These are phyloP conservation scores for Cardamine resedifolia DNA, from an alignment of 345 rosid genomes.

Conservation along the genomic window DNA sequence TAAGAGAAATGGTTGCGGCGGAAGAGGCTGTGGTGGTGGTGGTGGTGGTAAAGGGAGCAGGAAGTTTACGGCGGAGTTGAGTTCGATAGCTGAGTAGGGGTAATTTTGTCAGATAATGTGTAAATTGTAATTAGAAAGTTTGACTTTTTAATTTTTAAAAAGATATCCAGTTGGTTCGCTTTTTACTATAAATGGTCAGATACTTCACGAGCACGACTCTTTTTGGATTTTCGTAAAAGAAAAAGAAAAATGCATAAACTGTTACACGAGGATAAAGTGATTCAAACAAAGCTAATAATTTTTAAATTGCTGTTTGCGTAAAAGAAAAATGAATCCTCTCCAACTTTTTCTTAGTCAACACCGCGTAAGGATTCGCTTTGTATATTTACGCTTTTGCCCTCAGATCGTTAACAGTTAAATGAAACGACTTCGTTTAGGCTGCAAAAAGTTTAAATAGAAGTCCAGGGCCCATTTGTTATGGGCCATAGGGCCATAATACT, in stretches of 20 bases:
- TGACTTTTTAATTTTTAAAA: neutral
- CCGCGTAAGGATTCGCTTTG: neutral
- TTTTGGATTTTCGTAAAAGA: neutral
- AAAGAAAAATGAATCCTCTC: neutral
- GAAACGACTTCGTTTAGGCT: neutral
- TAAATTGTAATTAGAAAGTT: conserved; percentile 31
- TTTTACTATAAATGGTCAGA: neutral
- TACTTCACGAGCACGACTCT: conserved; percentile 6
- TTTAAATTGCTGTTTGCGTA: neutral
- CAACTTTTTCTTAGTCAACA: conserved; percentile 28
- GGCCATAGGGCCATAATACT: neutral
- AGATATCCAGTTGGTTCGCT: neutral
- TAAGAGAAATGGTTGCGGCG: conserved; percentile 29
- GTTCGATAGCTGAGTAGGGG: conserved; percentile 70
- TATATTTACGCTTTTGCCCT: neutral
- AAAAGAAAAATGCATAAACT: neutral
- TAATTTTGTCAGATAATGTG: conserved; percentile 14
- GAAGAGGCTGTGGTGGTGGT: conserved; percentile 34
- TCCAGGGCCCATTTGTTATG: neutral
- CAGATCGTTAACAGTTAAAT: neutral
- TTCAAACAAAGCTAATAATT: neutral
- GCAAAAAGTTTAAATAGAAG: neutral
- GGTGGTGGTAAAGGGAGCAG: conserved; percentile 40
- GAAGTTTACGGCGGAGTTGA: conserved; percentile 56
- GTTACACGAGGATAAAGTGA: conserved; percentile 17